Evolutionary conservation across 441 rosid genomes (phyloP).

Genomic region (Lepidium campestre): DNA sequence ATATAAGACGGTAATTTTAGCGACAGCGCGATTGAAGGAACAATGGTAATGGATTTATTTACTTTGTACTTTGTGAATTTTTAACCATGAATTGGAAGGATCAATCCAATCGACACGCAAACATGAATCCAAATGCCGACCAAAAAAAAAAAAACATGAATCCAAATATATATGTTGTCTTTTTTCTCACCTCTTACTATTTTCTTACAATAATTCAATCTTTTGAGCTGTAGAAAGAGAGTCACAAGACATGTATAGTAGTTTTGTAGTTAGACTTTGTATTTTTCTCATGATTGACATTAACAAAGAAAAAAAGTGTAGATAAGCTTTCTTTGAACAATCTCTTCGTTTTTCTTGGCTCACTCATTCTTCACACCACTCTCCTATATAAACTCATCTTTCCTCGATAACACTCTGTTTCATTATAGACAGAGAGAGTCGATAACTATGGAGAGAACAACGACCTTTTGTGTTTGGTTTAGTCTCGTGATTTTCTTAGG

Average conservation of each 20-base stretch:
- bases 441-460: slow-evolving; percentile 20
- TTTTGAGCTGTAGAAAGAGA: slow-evolving; percentile 20
- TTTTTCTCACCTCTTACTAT: slow-evolving; percentile 21
- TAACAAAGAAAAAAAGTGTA: not conserved
- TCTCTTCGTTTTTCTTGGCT: slow-evolving; percentile 12
- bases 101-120: slow-evolving; percentile 21
- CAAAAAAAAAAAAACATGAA: too few species aligned
- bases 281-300: slow-evolving; percentile 25
- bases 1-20: not conserved
- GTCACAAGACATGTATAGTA: slow-evolving; percentile 21
- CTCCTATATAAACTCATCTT: slow-evolving; percentile 4
- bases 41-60: not conserved
- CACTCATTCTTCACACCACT: slow-evolving; percentile 14
- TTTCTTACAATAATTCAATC: slow-evolving; percentile 13
- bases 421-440: not conserved
- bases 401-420: not conserved
- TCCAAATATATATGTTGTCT: slow-evolving; percentile 19
- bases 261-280: slow-evolving; percentile 22
- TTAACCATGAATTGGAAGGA: slow-evolving; percentile 1
- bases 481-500: slow-evolving; percentile 12
- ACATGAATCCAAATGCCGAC: too few species aligned
- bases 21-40: not conserved
- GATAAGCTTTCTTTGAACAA: slow-evolving; percentile 23
- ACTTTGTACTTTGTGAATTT: not conserved
- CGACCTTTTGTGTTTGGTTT: slow-evolving; percentile 15